A percentile compares a stretch with the other conserved stretches of the same genome.
phyloP scores from a whole-genome alignment of 768 basidiomycete species.

The Panus rudis region DNA sequence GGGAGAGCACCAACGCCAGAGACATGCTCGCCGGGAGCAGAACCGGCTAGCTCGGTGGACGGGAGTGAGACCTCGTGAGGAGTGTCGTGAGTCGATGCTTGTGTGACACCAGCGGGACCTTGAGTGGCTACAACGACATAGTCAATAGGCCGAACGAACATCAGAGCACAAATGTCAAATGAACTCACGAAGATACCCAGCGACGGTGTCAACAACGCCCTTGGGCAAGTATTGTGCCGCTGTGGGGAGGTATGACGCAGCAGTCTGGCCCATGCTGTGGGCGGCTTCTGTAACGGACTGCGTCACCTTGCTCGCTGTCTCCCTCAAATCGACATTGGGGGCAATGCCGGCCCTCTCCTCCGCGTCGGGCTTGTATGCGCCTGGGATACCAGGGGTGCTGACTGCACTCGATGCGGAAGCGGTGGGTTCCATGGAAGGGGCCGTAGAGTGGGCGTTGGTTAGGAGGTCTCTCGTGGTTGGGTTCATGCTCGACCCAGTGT shows the following conservation, averaged over 20 bases:
- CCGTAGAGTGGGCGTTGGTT: slow-evolving; percentile 3
- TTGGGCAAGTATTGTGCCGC: slow-evolving; percentile 15
- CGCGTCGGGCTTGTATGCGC: slow-evolving; percentile 8
- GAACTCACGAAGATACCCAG: slow-evolving; percentile 18
- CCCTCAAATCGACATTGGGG: background rate
- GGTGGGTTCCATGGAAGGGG: background rate
- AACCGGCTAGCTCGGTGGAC: slow-evolving; percentile 12
- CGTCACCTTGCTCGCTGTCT: background rate
- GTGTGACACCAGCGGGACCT: background rate
- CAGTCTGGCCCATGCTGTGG: slow-evolving; percentile 2
- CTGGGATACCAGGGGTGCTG: slow-evolving; percentile 7
- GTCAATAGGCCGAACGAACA: too few species aligned
- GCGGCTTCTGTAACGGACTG: slow-evolving; percentile 2
- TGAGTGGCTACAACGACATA: background rate
- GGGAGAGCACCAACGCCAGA: slow-evolving; percentile 12
- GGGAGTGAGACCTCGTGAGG: slow-evolving; percentile 8
- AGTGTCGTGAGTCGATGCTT: slow-evolving; percentile 4
- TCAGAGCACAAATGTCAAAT: background rate
- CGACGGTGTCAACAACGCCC: slow-evolving; percentile 17
- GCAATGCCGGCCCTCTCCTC: too few species aligned
- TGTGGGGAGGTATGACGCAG: slow-evolving; percentile 1
- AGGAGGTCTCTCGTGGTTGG: slow-evolving; percentile 10
- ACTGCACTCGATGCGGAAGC: background rate
- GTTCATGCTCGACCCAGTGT: slow-evolving; percentile 2
- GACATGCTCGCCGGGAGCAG: slow-evolving; percentile 12